Conservation (phyloP, 169 alveolate species). For the Plasmodium chabaudi region DNA sequence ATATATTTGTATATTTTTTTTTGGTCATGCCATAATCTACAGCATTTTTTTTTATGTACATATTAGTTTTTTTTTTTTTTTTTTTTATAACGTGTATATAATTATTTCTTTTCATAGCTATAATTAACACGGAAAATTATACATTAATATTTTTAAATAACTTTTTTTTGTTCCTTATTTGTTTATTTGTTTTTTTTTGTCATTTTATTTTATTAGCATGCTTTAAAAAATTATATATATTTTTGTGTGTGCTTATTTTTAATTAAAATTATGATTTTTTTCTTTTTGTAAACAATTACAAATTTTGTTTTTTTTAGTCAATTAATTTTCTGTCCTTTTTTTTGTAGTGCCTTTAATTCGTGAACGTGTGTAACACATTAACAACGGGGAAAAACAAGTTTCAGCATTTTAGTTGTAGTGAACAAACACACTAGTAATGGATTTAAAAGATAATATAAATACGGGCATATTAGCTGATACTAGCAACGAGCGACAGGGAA, state of each 20-base stretch:
- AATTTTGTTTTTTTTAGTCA: conserved; percentile 1
- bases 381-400: conserved; percentile 24
- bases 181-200: conserved; percentile 16
- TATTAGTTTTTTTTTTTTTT: conserved; percentile 55
- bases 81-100: conserved; percentile 9
- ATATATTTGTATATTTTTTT: conserved; percentile 39
- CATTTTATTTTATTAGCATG: conserved; percentile 30
- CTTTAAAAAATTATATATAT: conserved; percentile 30
- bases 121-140: conserved; percentile 30
- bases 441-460: conserved; percentile 32
- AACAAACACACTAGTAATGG: conserved; percentile 49
- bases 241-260: conserved; percentile 33
- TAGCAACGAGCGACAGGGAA: conserved; percentile 52
- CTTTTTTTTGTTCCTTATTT: conserved; percentile 39
- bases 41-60: conserved; percentile 22
- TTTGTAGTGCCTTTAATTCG: conserved; percentile 5
- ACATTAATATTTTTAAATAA: conserved; percentile 36
- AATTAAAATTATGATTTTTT: conserved; percentile 53
- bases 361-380: background rate
- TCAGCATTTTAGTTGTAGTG: conserved; percentile 28
- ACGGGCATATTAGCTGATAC: conserved; percentile 29
- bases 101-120: conserved; percentile 50
- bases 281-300: conserved; percentile 31
- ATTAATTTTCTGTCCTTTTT: conserved; percentile 24
- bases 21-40: conserved; percentile 22